Base-by-base conservation (phyloP, 2,329 filamentous ascomycete species). In the Diaporthe citri region DNA sequence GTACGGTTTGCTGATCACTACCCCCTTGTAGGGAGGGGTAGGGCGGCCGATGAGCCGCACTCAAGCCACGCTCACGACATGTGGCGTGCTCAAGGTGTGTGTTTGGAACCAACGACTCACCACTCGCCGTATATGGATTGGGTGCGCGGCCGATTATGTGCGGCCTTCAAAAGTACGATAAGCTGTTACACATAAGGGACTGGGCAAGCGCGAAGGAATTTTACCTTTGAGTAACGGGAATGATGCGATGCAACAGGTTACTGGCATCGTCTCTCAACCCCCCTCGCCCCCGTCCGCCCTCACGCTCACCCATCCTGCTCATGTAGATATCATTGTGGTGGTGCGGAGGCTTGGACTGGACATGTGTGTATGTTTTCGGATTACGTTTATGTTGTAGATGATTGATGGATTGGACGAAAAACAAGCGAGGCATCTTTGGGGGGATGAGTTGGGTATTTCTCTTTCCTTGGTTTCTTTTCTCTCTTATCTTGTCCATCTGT, bases 41-140 rank as follows among this genome's bases (percentile, higher is more conserved):
- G 39, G 71, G 31, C 31, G 57, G 56, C 36, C n/a, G 25, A 56
- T 51, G 51, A 74, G 60, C 62, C 60, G 43, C 64, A 36, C 57
- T 57, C 15, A n/a, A 51, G 51, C 36, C 46, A 73, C 52, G 51
- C 66, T 75, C 69, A 57, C 75, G 75, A 76, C 75, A 76, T 76
- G 75, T 76, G 75, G 56, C 75, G 75, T 76, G 75, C 73, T 73
- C 39, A 75, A 69, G 71, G 57, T 66, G 74, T 66, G 52, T 75
- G 20, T 57, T 17, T 75, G 20, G 56, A 28, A 52, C 62, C 43
- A 39, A 52, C 46, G 13, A 39, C 48, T 69, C 48, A 41, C 34
- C 64, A 69, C 46, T 31, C 69, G 60, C 28, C 41, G 1, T 17
- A 4, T 43, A 36, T 51, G 55, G 36, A 31, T 39, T 43, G 34